These are phyloP conservation scores for Pythium apleroticum DNA, from an alignment of 352 stramenopile genomes.

Conservation along the genomic window DNA sequence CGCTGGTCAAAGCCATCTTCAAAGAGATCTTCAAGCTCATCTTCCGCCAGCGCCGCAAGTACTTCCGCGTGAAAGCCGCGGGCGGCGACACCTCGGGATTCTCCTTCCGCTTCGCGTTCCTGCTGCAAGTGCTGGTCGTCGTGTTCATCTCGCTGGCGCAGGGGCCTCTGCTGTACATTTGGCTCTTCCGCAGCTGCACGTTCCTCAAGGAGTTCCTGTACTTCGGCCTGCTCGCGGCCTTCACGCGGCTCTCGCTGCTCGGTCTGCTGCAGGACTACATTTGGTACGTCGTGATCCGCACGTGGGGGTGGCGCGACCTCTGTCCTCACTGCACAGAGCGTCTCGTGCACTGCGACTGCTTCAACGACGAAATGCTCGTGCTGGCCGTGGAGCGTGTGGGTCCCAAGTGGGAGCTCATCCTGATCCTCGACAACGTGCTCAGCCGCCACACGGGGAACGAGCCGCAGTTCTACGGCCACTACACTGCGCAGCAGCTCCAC, in stretches of 20 bases:
- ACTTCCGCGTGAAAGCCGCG: conserved; percentile 47
- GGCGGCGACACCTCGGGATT: conserved; percentile 47
- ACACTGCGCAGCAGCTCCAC: conserved; percentile 51
- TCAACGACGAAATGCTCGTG: conserved; percentile 67
- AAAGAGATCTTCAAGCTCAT: conserved; percentile 81
- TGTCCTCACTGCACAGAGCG: conserved; percentile 71
- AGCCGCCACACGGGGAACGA: conserved; percentile 41
- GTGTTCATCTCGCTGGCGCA: conserved; percentile 52
- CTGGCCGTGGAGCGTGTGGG: conserved; percentile 56
- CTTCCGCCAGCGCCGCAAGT: conserved; percentile 68
- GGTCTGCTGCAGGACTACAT: conserved; percentile 46
- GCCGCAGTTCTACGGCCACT: conserved; percentile 48
- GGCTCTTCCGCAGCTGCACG: conserved; percentile 54
- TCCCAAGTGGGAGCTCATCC: conserved; percentile 66
- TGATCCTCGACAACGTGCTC: conserved; percentile 51
- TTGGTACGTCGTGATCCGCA: conserved; percentile 60
- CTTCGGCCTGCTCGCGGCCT: conserved; percentile 52
- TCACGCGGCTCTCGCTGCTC: conserved; percentile 59
- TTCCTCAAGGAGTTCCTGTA: conserved; percentile 72
- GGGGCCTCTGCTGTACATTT: conserved; percentile 66
- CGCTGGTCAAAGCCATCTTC: conserved; percentile 64
- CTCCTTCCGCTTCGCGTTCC: conserved; percentile 59
- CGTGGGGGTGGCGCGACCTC: conserved; percentile 57
- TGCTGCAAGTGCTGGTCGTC: conserved; percentile 52
- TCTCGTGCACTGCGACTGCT: conserved; percentile 62